Percentiles rank a stretch among this genome's conserved stretches.
Evolutionary conservation across 768 basidiomycete species (phyloP).

Genomic region (Podaxis sp.): DNA sequence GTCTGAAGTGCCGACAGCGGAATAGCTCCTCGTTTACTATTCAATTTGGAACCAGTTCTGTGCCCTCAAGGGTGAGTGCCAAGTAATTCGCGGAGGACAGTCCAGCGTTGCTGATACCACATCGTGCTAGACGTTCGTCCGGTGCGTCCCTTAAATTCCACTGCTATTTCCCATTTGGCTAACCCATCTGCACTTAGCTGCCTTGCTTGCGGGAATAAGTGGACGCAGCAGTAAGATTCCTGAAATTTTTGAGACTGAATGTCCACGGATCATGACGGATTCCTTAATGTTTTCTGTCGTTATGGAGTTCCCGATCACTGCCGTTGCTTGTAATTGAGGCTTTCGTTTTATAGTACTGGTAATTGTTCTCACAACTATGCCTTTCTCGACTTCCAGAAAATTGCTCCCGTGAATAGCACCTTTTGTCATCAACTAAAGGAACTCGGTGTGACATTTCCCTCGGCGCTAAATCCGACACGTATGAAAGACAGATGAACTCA

Average conservation of each 20-base stretch:
- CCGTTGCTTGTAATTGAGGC: neutral
- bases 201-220: constrained; percentile 9
- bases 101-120: neutral
- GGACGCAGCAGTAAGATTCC: neutral
- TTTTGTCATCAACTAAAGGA: neutral
- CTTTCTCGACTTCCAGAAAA: neutral
- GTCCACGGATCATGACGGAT: neutral
- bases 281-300: neutral
- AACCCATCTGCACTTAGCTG: neutral
- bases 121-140: constrained; percentile 2
- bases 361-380: neutral
- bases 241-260: neutral
- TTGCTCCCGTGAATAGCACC: neutral
- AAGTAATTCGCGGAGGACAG: neutral
- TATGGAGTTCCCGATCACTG: neutral
- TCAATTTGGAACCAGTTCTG: neutral
- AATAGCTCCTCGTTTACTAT: neutral
- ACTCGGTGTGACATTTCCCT: neutral
- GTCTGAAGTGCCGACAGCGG: neutral
- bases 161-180: neutral
- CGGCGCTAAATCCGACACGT: neutral
- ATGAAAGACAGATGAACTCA: neutral
- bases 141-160: neutral
- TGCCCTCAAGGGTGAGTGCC: neutral
- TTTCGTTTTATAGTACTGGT: neutral